Base-by-base conservation (phyloP, 257 asterid species). In the Paraleonurus japonicus region DNA sequence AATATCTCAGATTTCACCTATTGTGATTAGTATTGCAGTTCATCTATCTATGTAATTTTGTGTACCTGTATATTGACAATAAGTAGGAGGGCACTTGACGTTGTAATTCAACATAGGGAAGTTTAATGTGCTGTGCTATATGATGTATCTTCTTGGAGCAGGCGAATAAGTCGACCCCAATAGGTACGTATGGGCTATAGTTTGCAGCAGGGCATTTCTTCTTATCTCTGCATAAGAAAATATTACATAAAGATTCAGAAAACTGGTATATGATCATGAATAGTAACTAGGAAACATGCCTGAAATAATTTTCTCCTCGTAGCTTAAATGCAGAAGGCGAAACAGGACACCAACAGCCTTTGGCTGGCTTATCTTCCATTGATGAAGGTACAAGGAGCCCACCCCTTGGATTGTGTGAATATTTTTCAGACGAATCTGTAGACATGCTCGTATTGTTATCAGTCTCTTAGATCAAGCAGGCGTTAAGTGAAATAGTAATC, bases 61-160 rank as follows among this genome's bases (percentile, higher is more conserved):
- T 7, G 48, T 58, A 86, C 97, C 96, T 93, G 98, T 65, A 94
- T 80, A 69, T 94, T 94, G 33, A 90, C 86, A 55, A 94, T 77
- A 28, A 94, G 78, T 12, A 94, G 54, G 96, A 79, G 28, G 98
- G 98, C 48, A 94, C 70, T 80, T 85, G 81, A 17, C 72, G 72
- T 68, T 83, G 81, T 45, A 88, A 37, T 13, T 76, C 67, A 30
- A 79, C 71, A 28, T 8, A 43, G 5, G 96, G 97, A 77, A 94
- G 96, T 23, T 91, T 83, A 78, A 94, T 75, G 71, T 81, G 87
- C 80, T 83, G 83, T 13, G 97, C 97, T 43, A 90, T 89, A 60
- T 94, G 97, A 72, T 90, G 75, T 64, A 94, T 83, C 78, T 94
- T 94, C 48, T 72, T 61, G 1, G 88, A 86, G 76, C 84, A 84